Percentiles rank a stretch among this genome's conserved stretches.
phyloP scores from a whole-genome alignment of 148 eudicot genomes.

The Arbutus unedo region DNA sequence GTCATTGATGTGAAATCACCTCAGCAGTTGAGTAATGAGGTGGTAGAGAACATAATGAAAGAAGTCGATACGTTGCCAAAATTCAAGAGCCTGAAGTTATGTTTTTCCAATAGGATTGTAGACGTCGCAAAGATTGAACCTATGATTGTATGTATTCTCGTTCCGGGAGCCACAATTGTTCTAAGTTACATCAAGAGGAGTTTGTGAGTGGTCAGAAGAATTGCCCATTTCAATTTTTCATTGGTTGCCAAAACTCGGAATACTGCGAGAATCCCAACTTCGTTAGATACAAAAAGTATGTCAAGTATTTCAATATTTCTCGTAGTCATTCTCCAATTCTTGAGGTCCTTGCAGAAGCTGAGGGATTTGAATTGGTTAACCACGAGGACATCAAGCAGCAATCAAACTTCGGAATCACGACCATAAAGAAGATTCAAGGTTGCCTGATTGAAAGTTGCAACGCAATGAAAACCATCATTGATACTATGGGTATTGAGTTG shows the following conservation, averaged over 20 bases:
- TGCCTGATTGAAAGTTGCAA: conserved; percentile 14
- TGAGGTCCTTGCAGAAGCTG: background rate
- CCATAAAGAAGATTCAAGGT: conserved; percentile 4
- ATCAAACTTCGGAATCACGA: background rate
- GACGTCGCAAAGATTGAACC: background rate
- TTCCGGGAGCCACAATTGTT: background rate
- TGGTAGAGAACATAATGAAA: background rate
- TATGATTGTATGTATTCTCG: background rate
- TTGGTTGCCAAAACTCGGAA: conserved; percentile 9
- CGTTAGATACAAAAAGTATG: background rate
- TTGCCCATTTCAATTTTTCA: background rate
- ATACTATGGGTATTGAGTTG: background rate
- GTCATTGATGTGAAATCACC: conserved; percentile 13
- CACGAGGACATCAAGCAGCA: conserved; percentile 1
- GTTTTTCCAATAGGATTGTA: background rate
- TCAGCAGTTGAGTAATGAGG: background rate
- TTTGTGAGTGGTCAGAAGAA: background rate
- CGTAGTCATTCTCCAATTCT: background rate
- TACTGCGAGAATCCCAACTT: too few species aligned
- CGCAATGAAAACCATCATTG: conserved; percentile 5
- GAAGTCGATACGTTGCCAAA: background rate
- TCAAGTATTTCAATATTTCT: background rate
- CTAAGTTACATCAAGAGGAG: background rate
- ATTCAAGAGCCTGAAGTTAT: background rate
- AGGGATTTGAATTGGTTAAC: conserved; percentile 10